A percentile compares a stretch with the other conserved stretches of the same genome.
These are phyloP conservation scores for Pseudocercospora vitis DNA, from an alignment of 2,329 filamentous ascomycete species.

Conservation along the genomic window DNA sequence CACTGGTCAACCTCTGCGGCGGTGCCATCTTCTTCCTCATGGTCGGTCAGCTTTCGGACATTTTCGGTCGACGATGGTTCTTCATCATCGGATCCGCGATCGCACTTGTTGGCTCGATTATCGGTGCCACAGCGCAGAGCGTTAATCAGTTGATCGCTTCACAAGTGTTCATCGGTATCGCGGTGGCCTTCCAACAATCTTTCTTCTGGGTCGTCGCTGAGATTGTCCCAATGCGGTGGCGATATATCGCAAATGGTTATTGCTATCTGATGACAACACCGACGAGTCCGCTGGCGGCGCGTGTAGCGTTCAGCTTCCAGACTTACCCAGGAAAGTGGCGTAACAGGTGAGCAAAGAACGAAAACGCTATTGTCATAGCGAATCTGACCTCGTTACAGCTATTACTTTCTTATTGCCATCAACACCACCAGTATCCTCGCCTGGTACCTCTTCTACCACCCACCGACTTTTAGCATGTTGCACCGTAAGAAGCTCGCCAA, in stretches of 20 bases:
- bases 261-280: conserved; percentile 32
- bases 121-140: conserved; percentile 34
- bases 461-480: conserved; percentile 34
- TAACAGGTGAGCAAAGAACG: conserved; percentile 9
- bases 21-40: conserved; percentile 28
- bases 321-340: conserved; percentile 28
- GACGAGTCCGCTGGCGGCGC: conserved; percentile 28
- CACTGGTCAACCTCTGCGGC: conserved; percentile 39
- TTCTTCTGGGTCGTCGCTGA: conserved; percentile 43
- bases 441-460: conserved; percentile 40
- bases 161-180: conserved; percentile 41
- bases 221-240: conserved; percentile 39
- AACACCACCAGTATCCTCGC: conserved; percentile 34
- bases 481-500: conserved; percentile 30
- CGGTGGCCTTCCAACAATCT: conserved; percentile 42
- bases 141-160: conserved; percentile 33
- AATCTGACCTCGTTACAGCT: too few relatives aligned
- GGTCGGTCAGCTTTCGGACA: conserved; percentile 42
- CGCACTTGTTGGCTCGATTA: conserved; percentile 39
- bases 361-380: background rate
- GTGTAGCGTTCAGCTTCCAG: conserved; percentile 28
- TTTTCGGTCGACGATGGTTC: conserved; percentile 41
- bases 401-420: conserved; percentile 34
- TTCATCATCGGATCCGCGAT: conserved; percentile 40
- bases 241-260: conserved; percentile 31